phyloP scores from a whole-genome alignment of 768 basidiomycete species.

The Suillus discolor region DNA sequence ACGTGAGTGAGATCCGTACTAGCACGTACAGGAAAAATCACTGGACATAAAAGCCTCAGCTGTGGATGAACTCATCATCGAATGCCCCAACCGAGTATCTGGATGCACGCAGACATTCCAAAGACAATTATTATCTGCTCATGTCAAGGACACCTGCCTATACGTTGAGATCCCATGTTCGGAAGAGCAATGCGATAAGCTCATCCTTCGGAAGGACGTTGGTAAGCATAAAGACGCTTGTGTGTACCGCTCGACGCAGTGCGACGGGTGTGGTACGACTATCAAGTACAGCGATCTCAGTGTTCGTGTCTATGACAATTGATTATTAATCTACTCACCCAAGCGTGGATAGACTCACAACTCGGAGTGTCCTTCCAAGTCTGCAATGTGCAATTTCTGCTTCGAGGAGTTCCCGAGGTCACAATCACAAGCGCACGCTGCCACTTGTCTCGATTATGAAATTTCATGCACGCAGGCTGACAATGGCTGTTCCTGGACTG shows the following conservation, averaged over 20 bases:
- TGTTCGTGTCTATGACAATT: slow-evolving; percentile 31
- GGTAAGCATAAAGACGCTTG: slow-evolving; percentile 45
- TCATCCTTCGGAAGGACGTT: slow-evolving; percentile 48
- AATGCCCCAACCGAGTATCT: slow-evolving; percentile 59
- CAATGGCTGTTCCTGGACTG: slow-evolving; percentile 59
- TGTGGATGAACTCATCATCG: slow-evolving; percentile 83
- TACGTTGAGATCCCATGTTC: slow-evolving; percentile 57
- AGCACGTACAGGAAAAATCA: slow-evolving; percentile 7
- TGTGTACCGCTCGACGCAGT: slow-evolving; percentile 36
- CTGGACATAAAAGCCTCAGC: slow-evolving; percentile 41
- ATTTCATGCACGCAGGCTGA: slow-evolving; percentile 48
- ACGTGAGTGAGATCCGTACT: slow-evolving; percentile 32
- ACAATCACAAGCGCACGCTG: slow-evolving; percentile 36
- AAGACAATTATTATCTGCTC: slow-evolving; percentile 62
- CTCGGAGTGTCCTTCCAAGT: slow-evolving; percentile 39
- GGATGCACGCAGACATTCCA: slow-evolving; percentile 71
- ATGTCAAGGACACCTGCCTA: slow-evolving; percentile 63
- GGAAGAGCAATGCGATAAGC: slow-evolving; percentile 46
- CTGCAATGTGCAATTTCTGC: slow-evolving; percentile 45
- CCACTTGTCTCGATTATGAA: slow-evolving; percentile 40
- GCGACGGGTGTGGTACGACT: slow-evolving; percentile 40
- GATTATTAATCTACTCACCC: slow-evolving; percentile 8
- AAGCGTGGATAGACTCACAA: slow-evolving; percentile 38
- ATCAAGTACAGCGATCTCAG: slow-evolving; percentile 38
- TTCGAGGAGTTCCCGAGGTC: slow-evolving; percentile 37